Evolutionary conservation across 305 asterid genomes (phyloP), one percentile per base, ranked within the genome.

Genomic region (Andrographis paniculata): DNA sequence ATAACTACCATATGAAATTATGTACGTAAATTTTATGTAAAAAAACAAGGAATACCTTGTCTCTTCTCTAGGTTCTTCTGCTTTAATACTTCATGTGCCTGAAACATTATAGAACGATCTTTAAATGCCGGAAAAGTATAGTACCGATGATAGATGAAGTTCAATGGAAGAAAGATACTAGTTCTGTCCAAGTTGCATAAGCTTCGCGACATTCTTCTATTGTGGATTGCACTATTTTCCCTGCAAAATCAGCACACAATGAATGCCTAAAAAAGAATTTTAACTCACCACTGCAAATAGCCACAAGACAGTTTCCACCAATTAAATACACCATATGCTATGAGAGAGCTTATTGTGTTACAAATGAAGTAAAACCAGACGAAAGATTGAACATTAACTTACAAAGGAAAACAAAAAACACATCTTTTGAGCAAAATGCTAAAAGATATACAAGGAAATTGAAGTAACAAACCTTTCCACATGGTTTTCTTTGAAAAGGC

Each of bases 221-320:
- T 52, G 99, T 91, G 45, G 96, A 83, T 79, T 79, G 93, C 57
- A 87, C 82, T 66, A 91, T 91, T 73, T 91, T 91, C 68, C 99
- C 96, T 91, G 99, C 71, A 73, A 58, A 62, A 63, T 39, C 48
- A 24, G 52, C 12, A 2, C 9, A 33, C 55, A 67, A 20, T 12
- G 14, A 17, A 17, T 3, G 45, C 45, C 14, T 41, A 13, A 2
- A 6, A 41, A 19, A n/a, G 8, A 15, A 41, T 0, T 9, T 19
- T 6, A 7, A 19, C 11, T 12, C 45, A 14, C 11, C 16, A 3
- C 16, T 41, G 45, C 17, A n/a, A 13, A 41, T 12, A n/a, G n/a
- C n/a, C n/a, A n/a, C n/a, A n/a, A n/a, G n/a, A n/a, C n/a, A n/a
- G n/a, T n/a, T n/a, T n/a, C n/a, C n/a, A n/a, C n/a, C n/a, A n/a